These are phyloP conservation scores for Xylaria sp. DNA, from an alignment of 2,329 filamentous ascomycete species.

Conservation along the genomic window DNA sequence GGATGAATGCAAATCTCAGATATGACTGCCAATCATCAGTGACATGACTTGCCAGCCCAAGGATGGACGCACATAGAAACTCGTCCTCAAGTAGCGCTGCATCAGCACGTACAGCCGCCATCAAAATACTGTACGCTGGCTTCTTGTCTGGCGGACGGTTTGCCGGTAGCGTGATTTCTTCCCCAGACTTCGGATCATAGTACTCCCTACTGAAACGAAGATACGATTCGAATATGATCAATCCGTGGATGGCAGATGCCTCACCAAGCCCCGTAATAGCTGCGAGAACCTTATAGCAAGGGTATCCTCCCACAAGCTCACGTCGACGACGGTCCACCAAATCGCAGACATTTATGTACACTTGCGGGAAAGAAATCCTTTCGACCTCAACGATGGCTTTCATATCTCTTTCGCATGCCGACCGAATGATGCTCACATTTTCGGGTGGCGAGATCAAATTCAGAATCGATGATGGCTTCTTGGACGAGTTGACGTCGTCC, in stretches of 20 bases:
- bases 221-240: slow-evolving; percentile 26
- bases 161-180: slow-evolving; percentile 17
- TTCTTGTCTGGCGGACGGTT: slow-evolving; percentile 24
- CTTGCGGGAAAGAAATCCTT: slow-evolving; percentile 21
- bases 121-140: slow-evolving; percentile 20
- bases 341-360: slow-evolving; percentile 13
- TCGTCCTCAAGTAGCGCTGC: slow-evolving; percentile 25
- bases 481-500: slow-evolving; percentile 5
- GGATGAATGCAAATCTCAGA: slow-evolving; percentile 28
- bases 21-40: slow-evolving; percentile 20
- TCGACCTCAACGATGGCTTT: slow-evolving; percentile 26
- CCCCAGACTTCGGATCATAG: slow-evolving; percentile 13
- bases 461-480: background rate
- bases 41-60: background rate
- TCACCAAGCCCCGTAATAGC: background rate
- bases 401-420: slow-evolving; percentile 16
- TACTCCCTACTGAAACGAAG: slow-evolving; percentile 16
- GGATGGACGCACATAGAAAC: slow-evolving; percentile 22
- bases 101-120: slow-evolving; percentile 25
- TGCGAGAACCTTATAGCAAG: slow-evolving; percentile 15
- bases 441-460: background rate
- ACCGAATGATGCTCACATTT: slow-evolving; percentile 13
- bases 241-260: slow-evolving; percentile 8
- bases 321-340: slow-evolving; percentile 16
- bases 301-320: slow-evolving; percentile 20